Evolutionary conservation across 192 early-diverging fungal species (phyloP).

Genomic region (Glomus cerebriforme): DNA sequence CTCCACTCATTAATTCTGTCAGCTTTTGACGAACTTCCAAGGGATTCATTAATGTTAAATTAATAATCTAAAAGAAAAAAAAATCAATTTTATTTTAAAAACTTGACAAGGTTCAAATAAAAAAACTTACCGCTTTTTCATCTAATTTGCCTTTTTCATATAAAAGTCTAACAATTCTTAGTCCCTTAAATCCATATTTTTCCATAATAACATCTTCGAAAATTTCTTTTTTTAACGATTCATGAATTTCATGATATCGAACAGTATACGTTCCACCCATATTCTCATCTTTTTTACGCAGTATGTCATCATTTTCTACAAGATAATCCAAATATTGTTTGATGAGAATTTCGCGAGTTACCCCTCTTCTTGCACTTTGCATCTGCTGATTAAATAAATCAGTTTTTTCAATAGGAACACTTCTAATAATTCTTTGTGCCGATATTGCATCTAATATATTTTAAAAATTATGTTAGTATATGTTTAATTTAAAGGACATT

Average conservation of each 20-base stretch:
- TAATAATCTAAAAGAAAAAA: constrained; percentile 45
- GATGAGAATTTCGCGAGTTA: constrained; percentile 43
- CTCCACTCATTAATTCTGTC: constrained; percentile 52
- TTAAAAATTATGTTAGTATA: too few relatives aligned
- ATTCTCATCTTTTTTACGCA: constrained; percentile 59
- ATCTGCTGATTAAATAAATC: constrained; percentile 36
- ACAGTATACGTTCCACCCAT: constrained; percentile 62
- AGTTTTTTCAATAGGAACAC: constrained; percentile 28
- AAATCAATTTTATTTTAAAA: background rate
- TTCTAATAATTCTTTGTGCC: constrained; percentile 5
- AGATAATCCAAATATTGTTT: constrained; percentile 65
- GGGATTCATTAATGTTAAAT: constrained; percentile 67
- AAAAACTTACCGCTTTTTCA: constrained; percentile 54
- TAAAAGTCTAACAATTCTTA: constrained; percentile 67
- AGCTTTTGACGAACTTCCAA: constrained; percentile 65
- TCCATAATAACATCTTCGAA: constrained; percentile 60
- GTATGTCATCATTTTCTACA: constrained; percentile 47
- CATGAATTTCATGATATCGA: constrained; percentile 57
- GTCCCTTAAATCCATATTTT: constrained; percentile 59
- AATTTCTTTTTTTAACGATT: constrained; percentile 54
- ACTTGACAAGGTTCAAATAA: background rate
- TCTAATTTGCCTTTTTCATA: constrained; percentile 75
- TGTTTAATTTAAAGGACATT: too few relatives aligned
- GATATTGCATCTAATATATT: constrained; percentile 1
- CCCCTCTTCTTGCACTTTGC: constrained; percentile 28